Percentiles rank a stretch among this genome's conserved stretches.
Evolutionary conservation across 106 monocot genomes (phyloP).

Genomic region (Dendrobium officinale): DNA sequence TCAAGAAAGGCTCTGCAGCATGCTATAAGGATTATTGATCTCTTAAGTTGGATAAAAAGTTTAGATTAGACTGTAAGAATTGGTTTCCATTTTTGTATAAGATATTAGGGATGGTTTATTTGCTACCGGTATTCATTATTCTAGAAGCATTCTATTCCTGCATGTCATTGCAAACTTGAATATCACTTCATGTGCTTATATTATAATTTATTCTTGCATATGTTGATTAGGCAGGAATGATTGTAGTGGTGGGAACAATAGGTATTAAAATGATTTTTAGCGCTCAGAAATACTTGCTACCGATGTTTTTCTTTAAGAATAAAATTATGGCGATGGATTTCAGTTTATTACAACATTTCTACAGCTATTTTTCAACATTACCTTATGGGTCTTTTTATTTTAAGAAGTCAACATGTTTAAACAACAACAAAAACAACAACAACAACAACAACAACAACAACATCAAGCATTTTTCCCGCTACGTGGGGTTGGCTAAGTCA

Average conservation of each 20-base stretch:
- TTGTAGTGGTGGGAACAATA: not conserved
- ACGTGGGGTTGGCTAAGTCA: not conserved
- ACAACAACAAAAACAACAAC: too few species aligned
- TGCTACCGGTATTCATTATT: not conserved
- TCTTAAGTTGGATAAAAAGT: not conserved
- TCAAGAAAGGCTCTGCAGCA: not conserved
- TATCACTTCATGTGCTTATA: not conserved
- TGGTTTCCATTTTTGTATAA: not conserved
- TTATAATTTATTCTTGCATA: not conserved
- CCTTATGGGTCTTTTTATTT: not conserved
- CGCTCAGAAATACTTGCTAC: not conserved
- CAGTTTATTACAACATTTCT: not conserved
- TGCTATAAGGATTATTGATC: slow-evolving; percentile 4
- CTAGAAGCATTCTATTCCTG: not conserved
- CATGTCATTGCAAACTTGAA: not conserved
- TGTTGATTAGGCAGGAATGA: not conserved
- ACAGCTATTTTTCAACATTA: not conserved
- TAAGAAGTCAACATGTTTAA: not conserved
- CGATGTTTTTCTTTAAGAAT: not conserved
- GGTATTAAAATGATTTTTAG: not conserved
- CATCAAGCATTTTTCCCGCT: too few species aligned
- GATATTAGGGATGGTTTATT: not conserved
- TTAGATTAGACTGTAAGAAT: not conserved
- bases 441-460: too few species aligned
- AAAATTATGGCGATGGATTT: not conserved